Conservation (phyloP, 2,329 filamentous ascomycete species). For the Arthrobotrys megalospora region DNA sequence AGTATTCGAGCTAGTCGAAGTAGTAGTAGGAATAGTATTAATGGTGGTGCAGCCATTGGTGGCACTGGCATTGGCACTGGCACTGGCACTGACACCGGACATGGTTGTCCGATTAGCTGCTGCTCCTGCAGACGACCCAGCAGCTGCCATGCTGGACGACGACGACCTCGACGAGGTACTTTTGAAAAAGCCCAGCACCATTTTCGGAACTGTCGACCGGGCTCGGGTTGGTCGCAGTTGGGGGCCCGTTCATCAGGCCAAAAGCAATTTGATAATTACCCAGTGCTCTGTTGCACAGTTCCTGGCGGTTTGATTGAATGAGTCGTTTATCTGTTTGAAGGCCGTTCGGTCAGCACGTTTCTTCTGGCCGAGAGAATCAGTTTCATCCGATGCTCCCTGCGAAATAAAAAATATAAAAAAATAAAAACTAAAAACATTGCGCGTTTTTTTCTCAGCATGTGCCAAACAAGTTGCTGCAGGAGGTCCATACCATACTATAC, state of each 20-base stretch:
- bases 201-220: conserved; percentile 56
- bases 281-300: background rate
- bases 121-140: conserved; percentile 24
- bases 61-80: background rate
- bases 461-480: conserved; percentile 11
- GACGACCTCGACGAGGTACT: conserved; percentile 55
- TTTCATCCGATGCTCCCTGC: conserved; percentile 28
- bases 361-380: conserved; percentile 17
- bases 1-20: conserved; percentile 23
- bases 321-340: conserved; percentile 37
- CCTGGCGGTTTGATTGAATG: background rate
- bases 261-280: conserved; percentile 9
- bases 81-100: conserved; percentile 11
- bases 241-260: conserved; percentile 13
- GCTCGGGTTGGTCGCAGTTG: conserved; percentile 29
- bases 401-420: conserved; percentile 8
- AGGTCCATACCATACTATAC: conserved; percentile 12
- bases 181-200: conserved; percentile 60
- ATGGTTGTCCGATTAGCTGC: conserved; percentile 26
- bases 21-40: conserved; percentile 12
- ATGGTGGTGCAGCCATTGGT: conserved; percentile 37
- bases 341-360: conserved; percentile 11
- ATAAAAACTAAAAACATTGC: conserved; percentile 3
- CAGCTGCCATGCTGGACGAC: conserved; percentile 35
- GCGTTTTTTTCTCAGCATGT: conserved; percentile 26